Evolutionary conservation across 306 rosid species (phyloP).

Genomic region (Corylus avellana): DNA sequence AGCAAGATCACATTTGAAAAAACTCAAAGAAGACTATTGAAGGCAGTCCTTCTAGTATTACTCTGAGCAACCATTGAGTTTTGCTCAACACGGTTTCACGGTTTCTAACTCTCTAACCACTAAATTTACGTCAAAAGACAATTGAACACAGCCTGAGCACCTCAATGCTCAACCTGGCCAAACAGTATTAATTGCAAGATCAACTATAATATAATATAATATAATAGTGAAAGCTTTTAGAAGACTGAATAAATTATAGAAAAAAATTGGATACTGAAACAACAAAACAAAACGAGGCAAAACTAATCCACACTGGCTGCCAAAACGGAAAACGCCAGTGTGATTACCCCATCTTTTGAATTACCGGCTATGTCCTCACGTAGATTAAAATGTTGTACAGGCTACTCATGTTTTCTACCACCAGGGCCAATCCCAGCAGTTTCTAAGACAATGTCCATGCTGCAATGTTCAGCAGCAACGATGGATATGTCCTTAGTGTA

Average conservation of each 20-base stretch:
- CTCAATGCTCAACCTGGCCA: no score
- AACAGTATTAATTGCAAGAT: no score
- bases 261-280: neutral
- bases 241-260: neutral
- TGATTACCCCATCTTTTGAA: neutral
- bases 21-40: no score
- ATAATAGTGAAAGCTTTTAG: neutral
- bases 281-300: neutral
- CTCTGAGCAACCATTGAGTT: no score
- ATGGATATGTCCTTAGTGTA: conserved; percentile 36
- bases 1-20: no score
- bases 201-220: no score
- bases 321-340: neutral
- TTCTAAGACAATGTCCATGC: conserved; percentile 87
- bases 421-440: conserved; percentile 50
- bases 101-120: no score
- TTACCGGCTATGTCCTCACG: conserved; percentile 32
- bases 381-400: conserved; percentile 61
- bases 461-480: conserved; percentile 66
- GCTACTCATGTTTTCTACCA: conserved; percentile 59
- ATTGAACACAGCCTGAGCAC: no score
- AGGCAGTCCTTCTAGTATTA: no score
- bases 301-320: neutral
- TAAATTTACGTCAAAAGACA: no score
- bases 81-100: no score